These are phyloP conservation scores for Diaporthe vexans DNA, from an alignment of 2,329 filamentous ascomycete genomes.

Conservation along the genomic window DNA sequence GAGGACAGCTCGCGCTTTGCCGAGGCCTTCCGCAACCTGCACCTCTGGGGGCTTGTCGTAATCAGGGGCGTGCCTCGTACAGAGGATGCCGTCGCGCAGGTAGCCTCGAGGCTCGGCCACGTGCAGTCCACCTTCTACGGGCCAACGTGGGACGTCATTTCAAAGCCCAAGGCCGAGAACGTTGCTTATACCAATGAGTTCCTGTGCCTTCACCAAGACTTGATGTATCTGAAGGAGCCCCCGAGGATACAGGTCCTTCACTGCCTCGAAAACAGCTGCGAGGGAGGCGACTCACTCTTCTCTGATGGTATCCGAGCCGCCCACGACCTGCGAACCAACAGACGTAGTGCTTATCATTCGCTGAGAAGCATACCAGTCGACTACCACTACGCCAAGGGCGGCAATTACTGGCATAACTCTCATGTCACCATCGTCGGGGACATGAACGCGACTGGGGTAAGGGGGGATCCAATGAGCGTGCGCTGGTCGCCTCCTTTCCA, in stretches of 20 bases:
- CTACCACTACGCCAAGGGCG: constrained; percentile 72
- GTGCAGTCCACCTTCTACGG: constrained; percentile 94
- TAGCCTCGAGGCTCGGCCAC: constrained; percentile 81
- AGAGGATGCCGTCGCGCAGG: constrained; percentile 73
- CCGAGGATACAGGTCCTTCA: constrained; percentile 91
- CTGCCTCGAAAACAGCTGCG: constrained; percentile 84
- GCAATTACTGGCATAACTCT: constrained; percentile 72
- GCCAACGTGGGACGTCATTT: constrained; percentile 88
- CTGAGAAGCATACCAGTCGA: constrained; percentile 64
- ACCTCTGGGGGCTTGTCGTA: constrained; percentile 80
- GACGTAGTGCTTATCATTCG: constrained; percentile 47
- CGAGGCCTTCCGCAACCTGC: constrained; percentile 73
- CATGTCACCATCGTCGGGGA: constrained; percentile 65
- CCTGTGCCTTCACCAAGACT: constrained; percentile 92
- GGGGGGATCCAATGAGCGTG: background rate
- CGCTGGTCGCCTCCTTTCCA: constrained; percentile 33
- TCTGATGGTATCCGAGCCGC: constrained; percentile 79
- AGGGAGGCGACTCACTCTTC: constrained; percentile 91
- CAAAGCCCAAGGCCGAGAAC: constrained; percentile 87
- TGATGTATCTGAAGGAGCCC: constrained; percentile 86
- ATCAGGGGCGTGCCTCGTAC: constrained; percentile 80
- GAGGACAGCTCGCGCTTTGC: constrained; percentile 68
- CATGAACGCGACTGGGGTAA: constrained; percentile 32
- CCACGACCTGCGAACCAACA: constrained; percentile 50
- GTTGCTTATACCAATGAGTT: constrained; percentile 89